Evolutionary conservation across 129 eudicot species (phyloP).

Genomic region (Lactuca saligna): DNA sequence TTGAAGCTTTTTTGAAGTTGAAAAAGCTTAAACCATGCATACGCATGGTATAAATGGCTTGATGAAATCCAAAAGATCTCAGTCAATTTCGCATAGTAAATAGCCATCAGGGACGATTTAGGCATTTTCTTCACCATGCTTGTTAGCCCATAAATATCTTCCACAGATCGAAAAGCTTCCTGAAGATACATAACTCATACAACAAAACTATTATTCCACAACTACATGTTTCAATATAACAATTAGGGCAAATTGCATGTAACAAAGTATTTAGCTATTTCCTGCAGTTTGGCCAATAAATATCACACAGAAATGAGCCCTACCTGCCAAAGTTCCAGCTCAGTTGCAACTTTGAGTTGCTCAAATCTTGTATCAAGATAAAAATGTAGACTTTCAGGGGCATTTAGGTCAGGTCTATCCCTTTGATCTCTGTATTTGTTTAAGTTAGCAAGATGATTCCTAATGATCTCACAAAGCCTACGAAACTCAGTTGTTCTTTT

Average conservation of each 20-base stretch:
- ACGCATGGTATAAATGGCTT: slow-evolving; percentile 93
- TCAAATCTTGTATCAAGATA: slow-evolving; percentile 94
- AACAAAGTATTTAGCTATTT: no score
- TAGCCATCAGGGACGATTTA: slow-evolving; percentile 81
- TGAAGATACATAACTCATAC: slow-evolving; percentile 30
- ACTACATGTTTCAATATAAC: not conserved
- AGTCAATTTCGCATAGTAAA: slow-evolving; percentile 82
- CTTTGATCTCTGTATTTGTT: slow-evolving; percentile 94
- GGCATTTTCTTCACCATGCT: slow-evolving; percentile 93
- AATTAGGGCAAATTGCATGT: no score
- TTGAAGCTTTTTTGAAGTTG: slow-evolving; percentile 83
- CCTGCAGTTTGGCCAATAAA: not conserved
- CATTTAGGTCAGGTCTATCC: slow-evolving; percentile 89
- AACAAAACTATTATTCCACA: not conserved
- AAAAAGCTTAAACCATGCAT: slow-evolving; percentile 94
- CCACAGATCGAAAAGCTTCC: slow-evolving; percentile 99
- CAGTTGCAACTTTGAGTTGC: slow-evolving; percentile 96
- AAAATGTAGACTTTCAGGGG: slow-evolving; percentile 86
- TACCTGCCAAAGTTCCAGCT: slow-evolving; percentile 98
- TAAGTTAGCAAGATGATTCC: slow-evolving; percentile 91
- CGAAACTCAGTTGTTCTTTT: slow-evolving; percentile 89
- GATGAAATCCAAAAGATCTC: slow-evolving; percentile 93
- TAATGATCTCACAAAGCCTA: slow-evolving; percentile 89
- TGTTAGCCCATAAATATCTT: slow-evolving; percentile 84
- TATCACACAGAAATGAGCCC: not conserved